Conservation (phyloP, 768 basidiomycete genomes). For the Boletus vermiculosoides region DNA sequence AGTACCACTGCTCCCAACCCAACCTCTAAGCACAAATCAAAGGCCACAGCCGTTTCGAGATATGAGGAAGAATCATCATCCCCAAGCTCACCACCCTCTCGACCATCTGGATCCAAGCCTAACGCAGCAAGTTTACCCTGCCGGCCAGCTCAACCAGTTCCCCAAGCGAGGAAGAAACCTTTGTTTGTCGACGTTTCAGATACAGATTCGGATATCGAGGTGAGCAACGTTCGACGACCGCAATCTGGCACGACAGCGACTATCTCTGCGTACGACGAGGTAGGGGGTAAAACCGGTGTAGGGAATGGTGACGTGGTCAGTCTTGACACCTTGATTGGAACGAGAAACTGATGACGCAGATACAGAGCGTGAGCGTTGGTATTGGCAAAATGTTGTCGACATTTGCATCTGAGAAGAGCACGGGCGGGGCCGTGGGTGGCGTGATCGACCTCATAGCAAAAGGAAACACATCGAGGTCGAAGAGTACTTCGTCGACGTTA, state of each 20-base stretch:
- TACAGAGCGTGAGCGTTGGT: slow-evolving; percentile 9
- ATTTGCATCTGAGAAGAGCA: neutral
- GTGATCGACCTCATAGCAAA: slow-evolving; percentile 10
- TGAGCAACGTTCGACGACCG: slow-evolving; percentile 11
- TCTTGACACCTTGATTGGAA: neutral
- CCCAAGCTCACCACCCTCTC: slow-evolving; percentile 1
- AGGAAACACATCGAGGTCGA: neutral
- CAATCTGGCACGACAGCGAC: neutral
- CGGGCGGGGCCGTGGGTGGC: neutral
- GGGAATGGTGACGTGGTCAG: slow-evolving; percentile 6
- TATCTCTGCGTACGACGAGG: neutral
- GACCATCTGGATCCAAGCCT: neutral
- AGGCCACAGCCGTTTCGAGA: neutral
- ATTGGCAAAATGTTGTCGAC: neutral
- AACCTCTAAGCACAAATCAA: neutral
- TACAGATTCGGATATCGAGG: slow-evolving; percentile 20
- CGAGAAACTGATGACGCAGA: neutral
- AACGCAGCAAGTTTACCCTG: neutral
- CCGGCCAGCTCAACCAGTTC: neutral
- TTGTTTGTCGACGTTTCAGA: slow-evolving; percentile 27
- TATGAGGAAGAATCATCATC: slow-evolving; percentile 16
- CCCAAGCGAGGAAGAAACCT: slow-evolving; percentile 9
- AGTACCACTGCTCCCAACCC: neutral
- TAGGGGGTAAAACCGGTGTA: neutral
- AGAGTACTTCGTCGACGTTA: neutral